Evolutionary conservation across 768 basidiomycete genomes (phyloP).

Genomic region (Daedalea quercina): DNA sequence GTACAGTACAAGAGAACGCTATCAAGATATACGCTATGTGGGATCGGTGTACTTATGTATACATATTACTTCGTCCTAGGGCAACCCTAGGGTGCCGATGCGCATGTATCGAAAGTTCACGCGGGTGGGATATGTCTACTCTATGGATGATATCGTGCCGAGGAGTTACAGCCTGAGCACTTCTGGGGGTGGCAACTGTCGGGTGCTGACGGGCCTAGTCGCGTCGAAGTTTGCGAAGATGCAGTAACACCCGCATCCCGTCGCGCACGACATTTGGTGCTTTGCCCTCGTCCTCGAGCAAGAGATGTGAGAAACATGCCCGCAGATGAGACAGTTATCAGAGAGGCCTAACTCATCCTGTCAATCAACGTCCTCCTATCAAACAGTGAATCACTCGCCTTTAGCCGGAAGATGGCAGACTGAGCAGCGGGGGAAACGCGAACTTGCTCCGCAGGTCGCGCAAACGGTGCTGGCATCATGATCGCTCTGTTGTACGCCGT

Average conservation of each 20-base stretch:
- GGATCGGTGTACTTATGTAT: too few species aligned
- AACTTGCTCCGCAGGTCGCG: constrained; percentile 39
- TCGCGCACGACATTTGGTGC: constrained; percentile 11
- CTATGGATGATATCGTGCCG: not conserved
- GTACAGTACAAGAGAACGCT: not conserved
- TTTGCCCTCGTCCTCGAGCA: constrained; percentile 19
- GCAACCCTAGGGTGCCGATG: too few species aligned
- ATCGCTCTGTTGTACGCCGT: constrained; percentile 16
- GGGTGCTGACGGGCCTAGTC: not conserved
- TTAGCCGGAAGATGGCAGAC: constrained; percentile 73
- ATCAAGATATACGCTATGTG: not conserved
- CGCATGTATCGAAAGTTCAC: too few species aligned
- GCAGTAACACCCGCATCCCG: constrained; percentile 23
- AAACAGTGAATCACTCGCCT: constrained; percentile 34
- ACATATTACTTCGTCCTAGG: too few species aligned
- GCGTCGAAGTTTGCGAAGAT: not conserved
- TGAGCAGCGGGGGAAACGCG: constrained; percentile 52
- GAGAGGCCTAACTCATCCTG: constrained; percentile 16
- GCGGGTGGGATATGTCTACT: not conserved
- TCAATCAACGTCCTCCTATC: not conserved
- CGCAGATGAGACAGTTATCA: constrained; percentile 17
- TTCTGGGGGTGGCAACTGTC: not conserved
- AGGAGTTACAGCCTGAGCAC: not conserved
- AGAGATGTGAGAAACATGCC: constrained; percentile 19
- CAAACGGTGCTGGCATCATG: constrained; percentile 27